These are phyloP conservation scores for Ustilago xerochloae DNA, from an alignment of 1,284 basidiomycete species.

Conservation along the genomic window DNA sequence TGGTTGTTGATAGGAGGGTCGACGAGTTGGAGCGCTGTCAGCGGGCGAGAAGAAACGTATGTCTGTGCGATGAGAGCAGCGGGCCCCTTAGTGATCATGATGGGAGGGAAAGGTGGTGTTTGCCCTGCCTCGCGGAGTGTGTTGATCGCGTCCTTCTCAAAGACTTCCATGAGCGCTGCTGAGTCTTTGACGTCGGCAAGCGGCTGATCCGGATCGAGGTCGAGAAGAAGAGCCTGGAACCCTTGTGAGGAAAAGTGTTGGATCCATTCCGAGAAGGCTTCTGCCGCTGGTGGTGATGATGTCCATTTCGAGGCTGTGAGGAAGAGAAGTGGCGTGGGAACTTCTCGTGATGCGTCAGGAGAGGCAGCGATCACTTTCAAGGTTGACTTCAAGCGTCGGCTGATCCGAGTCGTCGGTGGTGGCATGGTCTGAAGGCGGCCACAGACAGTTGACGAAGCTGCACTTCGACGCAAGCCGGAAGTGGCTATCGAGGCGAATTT, in stretches of 20 bases:
- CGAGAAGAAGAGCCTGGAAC: slow-evolving; percentile 51
- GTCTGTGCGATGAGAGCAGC: slow-evolving; percentile 54
- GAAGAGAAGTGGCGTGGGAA: slow-evolving; percentile 62
- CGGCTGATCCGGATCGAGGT: slow-evolving; percentile 51
- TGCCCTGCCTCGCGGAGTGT: slow-evolving; percentile 31
- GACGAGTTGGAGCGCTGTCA: slow-evolving; percentile 58
- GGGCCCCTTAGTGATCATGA: slow-evolving; percentile 49
- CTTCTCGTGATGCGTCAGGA: slow-evolving; percentile 42
- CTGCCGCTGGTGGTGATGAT: slow-evolving; percentile 15
- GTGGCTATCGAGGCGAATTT: slow-evolving; percentile 13
- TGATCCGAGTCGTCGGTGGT: background rate
- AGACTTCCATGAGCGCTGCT: slow-evolving; percentile 33
- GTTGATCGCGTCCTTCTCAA: slow-evolving; percentile 42
- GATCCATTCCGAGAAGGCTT: slow-evolving; percentile 34
- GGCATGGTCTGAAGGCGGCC: background rate
- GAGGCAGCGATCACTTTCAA: slow-evolving; percentile 21
- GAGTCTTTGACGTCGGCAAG: slow-evolving; percentile 26
- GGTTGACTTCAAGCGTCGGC: slow-evolving; percentile 31
- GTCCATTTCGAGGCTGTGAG: slow-evolving; percentile 59
- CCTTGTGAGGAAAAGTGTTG: slow-evolving; percentile 40
- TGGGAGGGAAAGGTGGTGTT: slow-evolving; percentile 57
- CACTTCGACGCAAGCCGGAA: slow-evolving; percentile 4
- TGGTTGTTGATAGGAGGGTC: slow-evolving; percentile 57
- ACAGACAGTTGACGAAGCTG: background rate
- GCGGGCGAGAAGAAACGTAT: slow-evolving; percentile 61